These are phyloP conservation scores for Amanita jacksonii DNA, from an alignment of 768 basidiomycete genomes.

Conservation along the genomic window DNA sequence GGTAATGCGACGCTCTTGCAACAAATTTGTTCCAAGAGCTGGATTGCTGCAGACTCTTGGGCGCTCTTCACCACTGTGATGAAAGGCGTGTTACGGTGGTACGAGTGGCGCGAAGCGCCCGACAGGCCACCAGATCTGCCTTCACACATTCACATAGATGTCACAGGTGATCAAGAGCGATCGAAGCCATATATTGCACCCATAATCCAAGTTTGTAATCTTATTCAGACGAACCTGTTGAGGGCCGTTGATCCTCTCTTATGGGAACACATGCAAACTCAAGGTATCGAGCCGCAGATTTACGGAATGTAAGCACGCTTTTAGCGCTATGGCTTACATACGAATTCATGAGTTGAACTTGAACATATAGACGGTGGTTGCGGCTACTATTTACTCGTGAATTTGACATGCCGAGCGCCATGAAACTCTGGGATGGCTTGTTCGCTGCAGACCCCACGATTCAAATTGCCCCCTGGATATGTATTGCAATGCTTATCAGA, in stretches of 20 bases:
- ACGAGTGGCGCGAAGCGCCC: conserved; percentile 52
- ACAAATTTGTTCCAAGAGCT: conserved; percentile 56
- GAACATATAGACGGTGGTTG: conserved; percentile 73
- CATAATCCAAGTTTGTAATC: conserved; percentile 75
- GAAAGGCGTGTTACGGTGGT: conserved; percentile 71
- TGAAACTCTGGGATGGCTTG: conserved; percentile 93
- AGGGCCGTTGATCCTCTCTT: conserved; percentile 73
- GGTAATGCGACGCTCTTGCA: conserved; percentile 37
- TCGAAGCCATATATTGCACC: conserved; percentile 68
- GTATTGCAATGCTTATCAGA: conserved; percentile 90
- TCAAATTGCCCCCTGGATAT: conserved; percentile 76
- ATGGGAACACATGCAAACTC: conserved; percentile 62
- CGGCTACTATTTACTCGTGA: conserved; percentile 91
- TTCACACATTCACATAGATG: conserved; percentile 34
- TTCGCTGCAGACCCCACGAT: conserved; percentile 82
- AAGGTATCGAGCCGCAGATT: conserved; percentile 91
- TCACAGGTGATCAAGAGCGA: conserved; percentile 36
- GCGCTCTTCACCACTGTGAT: conserved; percentile 74
- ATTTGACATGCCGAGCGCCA: conserved; percentile 67
- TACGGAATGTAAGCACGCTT: conserved; percentile 77
- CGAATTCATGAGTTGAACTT: conserved; percentile 3
- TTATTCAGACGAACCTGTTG: conserved; percentile 66
- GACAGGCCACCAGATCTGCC: conserved; percentile 25
- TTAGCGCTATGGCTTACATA: conserved; percentile 1
- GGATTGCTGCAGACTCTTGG: conserved; percentile 85